These are phyloP conservation scores for Inga oerstediana DNA, from an alignment of 306 rosid species.

Conservation along the genomic window DNA sequence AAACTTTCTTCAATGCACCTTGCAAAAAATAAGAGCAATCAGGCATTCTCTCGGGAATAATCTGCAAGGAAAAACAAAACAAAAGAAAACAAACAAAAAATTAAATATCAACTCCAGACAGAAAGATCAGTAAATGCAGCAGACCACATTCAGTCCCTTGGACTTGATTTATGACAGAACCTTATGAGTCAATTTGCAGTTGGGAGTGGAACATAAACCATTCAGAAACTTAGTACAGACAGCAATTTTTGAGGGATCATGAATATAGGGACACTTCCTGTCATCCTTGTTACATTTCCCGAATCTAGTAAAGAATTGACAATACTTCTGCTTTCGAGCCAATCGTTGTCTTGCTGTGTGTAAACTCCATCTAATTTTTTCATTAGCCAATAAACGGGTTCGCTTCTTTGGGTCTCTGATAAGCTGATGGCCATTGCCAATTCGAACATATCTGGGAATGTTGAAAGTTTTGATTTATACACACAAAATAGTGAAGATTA, in stretches of 20 bases:
- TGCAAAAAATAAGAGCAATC: conserved; percentile 93
- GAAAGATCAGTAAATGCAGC: conserved; percentile 28
- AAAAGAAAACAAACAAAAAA: conserved; percentile 26
- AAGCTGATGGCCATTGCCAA: conserved; percentile 94
- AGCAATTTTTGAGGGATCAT: conserved; percentile 92
- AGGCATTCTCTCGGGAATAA: conserved; percentile 96
- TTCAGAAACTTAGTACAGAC: conserved; percentile 96
- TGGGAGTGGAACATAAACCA: conserved; percentile 81
- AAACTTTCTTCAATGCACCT: conserved; percentile 51
- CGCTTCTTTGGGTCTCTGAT: conserved; percentile 91
- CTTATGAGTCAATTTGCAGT: conserved; percentile 97
- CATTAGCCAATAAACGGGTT: conserved; percentile 85
- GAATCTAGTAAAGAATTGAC: conserved; percentile 93
- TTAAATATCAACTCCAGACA: conserved; percentile 24
- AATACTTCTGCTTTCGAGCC: conserved; percentile 84
- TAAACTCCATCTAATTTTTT: conserved; percentile 97
- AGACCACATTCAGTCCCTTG: conserved; percentile 40
- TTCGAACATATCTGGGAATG: conserved; percentile 76
- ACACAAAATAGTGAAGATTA: conserved; percentile 17
- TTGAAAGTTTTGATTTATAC: conserved; percentile 20
- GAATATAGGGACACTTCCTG: conserved; percentile 92
- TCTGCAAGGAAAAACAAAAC: conserved; percentile 50
- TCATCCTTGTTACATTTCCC: conserved; percentile 93
- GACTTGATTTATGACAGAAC: conserved; percentile 50
- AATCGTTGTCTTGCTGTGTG: conserved; percentile 93